Evolutionary conservation across 495 filamentous ascomycete species (phyloP), one percentile per base, ranked within the genome.

Genomic region (Cryomyces antarcticus): DNA sequence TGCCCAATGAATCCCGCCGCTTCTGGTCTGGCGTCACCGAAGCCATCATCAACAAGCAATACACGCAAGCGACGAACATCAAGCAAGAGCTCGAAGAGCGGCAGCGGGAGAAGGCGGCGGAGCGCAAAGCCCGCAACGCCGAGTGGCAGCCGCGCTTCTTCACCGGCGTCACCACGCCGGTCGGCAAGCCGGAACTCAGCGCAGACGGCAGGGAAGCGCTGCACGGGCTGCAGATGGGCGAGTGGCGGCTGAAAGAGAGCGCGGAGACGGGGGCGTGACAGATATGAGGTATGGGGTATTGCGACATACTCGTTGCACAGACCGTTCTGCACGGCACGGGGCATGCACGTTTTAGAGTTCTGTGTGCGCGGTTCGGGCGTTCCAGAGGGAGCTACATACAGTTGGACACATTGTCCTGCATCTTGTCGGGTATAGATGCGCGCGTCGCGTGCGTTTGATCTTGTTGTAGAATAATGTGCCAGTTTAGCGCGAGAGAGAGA

Each of bases 131-230:
- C 9, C 68, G 66, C 7, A 66, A 71, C 12, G 68, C 70, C 39
- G 66, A 76, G 12, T 96, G 82, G 81, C 68, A 77, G 46, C 89
- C 89, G n/a, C 67, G 84, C 27, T 97, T 94, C 60, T 97, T 97
- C 57, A 79, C 73, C 4, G 74, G 76, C 7, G 72, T 70, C 1
- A 72, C 78, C 7, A 79, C 78, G 45, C 77, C 80, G 17, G 58
- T 73, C 11, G 86, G 87, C 5, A 81, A 74, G 57, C 87, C 87
- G 0, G 69, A 79, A 43, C 63, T 95, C 50, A 89, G 76, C 0
- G 71, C 80, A 41, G 82, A 89, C 47, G 87, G 87, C 3, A 62
- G 66, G 39, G 64, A 68, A 56, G 81, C 72, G 11, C 67, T 95
- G 7, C 64, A 75, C 47, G 74, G 76, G 13, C 62, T 89, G 39